These are phyloP conservation scores for Panus rudis DNA, from an alignment of 768 basidiomycete genomes.

Conservation along the genomic window DNA sequence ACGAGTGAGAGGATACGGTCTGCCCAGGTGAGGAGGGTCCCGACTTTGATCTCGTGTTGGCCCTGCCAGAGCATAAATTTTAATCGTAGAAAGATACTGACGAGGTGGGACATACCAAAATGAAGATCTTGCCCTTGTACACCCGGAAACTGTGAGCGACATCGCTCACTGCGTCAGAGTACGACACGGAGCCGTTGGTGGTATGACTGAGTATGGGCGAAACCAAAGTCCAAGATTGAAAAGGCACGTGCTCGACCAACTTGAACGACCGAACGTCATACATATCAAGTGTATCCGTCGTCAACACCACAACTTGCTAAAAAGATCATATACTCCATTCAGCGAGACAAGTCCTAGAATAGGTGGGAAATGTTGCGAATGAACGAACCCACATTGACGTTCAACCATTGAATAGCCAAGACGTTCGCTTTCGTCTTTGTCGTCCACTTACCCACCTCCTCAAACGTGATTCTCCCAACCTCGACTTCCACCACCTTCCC, in stretches of 20 bases:
- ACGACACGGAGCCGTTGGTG: constrained; percentile 38
- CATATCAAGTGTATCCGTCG: constrained; percentile 51
- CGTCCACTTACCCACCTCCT: constrained; percentile 52
- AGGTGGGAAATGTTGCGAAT: no score
- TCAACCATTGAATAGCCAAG: constrained; percentile 82
- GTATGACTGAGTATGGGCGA: constrained; percentile 47
- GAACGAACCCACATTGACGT: constrained; percentile 66
- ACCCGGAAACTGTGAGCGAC: constrained; percentile 66
- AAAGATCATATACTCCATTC: constrained; percentile 4
- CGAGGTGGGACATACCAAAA: constrained; percentile 53
- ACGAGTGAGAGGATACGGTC: constrained; percentile 84
- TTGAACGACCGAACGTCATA: constrained; percentile 54
- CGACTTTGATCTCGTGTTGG: constrained; percentile 63
- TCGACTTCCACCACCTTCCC: constrained; percentile 56
- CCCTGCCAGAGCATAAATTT: constrained; percentile 36
- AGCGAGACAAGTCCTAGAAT: background rate
- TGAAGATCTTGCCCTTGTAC: constrained; percentile 88
- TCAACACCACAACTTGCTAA: constrained; percentile 68
- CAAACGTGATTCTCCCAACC: constrained; percentile 58
- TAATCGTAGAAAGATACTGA: background rate
- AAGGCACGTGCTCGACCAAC: constrained; percentile 55
- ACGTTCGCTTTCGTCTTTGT: constrained; percentile 51
- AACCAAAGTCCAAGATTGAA: constrained; percentile 49
- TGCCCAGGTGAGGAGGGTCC: constrained; percentile 90
- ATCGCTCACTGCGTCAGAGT: constrained; percentile 43